A percentile compares a stretch with the other conserved stretches of the same genome.
Evolutionary conservation across 331 rosid species (phyloP).

Genomic region (Quercus phellos): DNA sequence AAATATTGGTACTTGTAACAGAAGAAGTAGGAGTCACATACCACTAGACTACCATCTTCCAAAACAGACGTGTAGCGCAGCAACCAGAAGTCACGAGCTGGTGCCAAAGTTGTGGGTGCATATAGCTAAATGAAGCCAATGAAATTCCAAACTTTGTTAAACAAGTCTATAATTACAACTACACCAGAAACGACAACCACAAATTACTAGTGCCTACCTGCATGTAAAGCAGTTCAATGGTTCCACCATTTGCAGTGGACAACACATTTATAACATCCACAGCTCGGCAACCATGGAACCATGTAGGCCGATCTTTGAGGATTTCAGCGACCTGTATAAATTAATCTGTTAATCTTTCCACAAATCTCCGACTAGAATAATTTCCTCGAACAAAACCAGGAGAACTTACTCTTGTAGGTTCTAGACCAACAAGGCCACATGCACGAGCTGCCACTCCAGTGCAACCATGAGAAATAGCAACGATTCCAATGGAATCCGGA

Average conservation of each 20-base stretch:
- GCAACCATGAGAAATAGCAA: slow-evolving; percentile 98
- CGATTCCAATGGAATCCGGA: slow-evolving; percentile 99
- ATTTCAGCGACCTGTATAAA: slow-evolving; percentile 78
- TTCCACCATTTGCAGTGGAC: slow-evolving; percentile 90
- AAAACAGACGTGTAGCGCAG: slow-evolving; percentile 88
- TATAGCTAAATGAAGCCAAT: slow-evolving; percentile 53
- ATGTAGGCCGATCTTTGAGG: slow-evolving; percentile 90
- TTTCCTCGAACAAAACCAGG: slow-evolving; percentile 1
- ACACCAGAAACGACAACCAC: neutral
- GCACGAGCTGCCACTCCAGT: slow-evolving; percentile 99
- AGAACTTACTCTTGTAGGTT: slow-evolving; percentile 84
- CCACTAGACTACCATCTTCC: slow-evolving; percentile 99
- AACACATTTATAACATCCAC: slow-evolving; percentile 74
- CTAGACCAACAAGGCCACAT: slow-evolving; percentile 96
- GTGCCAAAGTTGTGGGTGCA: slow-evolving; percentile 97
- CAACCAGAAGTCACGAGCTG: slow-evolving; percentile 99
- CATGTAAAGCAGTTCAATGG: slow-evolving; percentile 93
- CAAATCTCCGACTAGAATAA: neutral
- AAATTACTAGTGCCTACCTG: slow-evolving; percentile 51
- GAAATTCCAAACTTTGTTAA: slow-evolving; percentile 6
- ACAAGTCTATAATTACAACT: neutral
- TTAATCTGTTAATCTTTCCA: neutral
- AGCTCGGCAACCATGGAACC: slow-evolving; percentile 89
- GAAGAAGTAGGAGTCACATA: slow-evolving; percentile 25
- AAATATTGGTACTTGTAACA: neutral